Conservation (phyloP, 2,329 filamentous ascomycete species). For the Microcyclospora pomicola region DNA sequence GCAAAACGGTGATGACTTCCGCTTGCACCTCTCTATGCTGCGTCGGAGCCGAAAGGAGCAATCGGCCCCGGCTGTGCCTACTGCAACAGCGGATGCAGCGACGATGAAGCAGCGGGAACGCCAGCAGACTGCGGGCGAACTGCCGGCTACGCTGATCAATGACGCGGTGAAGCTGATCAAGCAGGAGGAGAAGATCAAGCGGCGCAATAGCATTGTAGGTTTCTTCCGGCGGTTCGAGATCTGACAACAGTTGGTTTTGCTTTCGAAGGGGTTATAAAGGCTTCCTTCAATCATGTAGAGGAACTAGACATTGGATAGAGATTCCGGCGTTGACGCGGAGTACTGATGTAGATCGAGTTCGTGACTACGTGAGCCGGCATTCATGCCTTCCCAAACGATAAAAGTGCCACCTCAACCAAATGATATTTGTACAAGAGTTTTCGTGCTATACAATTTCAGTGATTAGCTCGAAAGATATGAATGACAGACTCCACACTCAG, state of each 20-base stretch:
- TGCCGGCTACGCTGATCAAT: conserved; percentile 5
- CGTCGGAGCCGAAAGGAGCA: conserved; percentile 1
- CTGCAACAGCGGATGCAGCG: background rate
- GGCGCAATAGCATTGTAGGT: conserved; percentile 5
- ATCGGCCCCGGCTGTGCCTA: background rate
- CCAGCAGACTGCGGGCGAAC: background rate
- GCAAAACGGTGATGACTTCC: conserved; percentile 8
- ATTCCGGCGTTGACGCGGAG: too few species aligned
- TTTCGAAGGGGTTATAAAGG: too few species aligned
- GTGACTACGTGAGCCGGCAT: too few species aligned
- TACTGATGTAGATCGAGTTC: too few species aligned
- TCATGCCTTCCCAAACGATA: too few species aligned
- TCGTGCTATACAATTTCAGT: too few species aligned
- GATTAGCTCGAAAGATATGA: too few species aligned
- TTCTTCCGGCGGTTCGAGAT: conserved; percentile 5
- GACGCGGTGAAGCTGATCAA: conserved; percentile 9
- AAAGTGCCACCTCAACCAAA: too few species aligned
- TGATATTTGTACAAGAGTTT: too few species aligned
- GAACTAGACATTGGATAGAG: too few species aligned
- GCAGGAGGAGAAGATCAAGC: conserved; percentile 4
- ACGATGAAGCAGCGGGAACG: background rate
- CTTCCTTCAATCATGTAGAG: too few species aligned
- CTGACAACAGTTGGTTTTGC: background rate
- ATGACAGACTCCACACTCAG: too few species aligned
- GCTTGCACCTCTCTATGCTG: conserved; percentile 1